Conservation (phyloP, 1,284 basidiomycete species). For the Lentinus polychrous region DNA sequence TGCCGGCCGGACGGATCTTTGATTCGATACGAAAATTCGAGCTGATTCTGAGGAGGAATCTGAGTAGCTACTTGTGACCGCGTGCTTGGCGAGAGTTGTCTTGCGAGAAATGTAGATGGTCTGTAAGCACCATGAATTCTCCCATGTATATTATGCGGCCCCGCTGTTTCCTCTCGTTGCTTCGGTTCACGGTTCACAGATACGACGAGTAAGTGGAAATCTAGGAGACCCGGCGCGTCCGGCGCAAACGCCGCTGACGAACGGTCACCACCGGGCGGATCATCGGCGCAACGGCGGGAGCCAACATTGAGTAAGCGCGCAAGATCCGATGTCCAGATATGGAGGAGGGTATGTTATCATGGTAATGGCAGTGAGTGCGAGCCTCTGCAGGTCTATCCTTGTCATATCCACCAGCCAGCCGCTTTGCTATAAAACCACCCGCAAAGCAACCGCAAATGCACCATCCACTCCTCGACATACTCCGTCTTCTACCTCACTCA, state of each 20-base stretch:
- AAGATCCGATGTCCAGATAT: neutral
- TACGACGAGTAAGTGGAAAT: neutral
- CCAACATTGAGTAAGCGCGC: neutral
- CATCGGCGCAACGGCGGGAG: constrained; percentile 1
- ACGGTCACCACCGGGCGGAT: neutral
- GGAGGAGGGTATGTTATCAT: neutral
- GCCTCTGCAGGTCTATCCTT: neutral
- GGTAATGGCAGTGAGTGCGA: no score
- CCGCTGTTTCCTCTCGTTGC: no score
- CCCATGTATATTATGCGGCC: no score
- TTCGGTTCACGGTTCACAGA: no score
- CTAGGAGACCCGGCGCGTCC: neutral
- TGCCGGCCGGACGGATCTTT: constrained; percentile 1
- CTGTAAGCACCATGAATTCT: no score
- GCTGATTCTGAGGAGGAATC: neutral
- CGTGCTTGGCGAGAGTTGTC: no score
- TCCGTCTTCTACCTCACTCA: neutral
- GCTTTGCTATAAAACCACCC: neutral
- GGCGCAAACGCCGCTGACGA: neutral
- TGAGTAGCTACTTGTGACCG: no score
- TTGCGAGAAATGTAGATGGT: no score
- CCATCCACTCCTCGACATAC: neutral
- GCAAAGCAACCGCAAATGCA: neutral
- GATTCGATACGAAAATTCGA: neutral
- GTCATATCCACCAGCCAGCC: neutral